Evolutionary conservation across 208 protist species (phyloP).

Genomic region (Leishmania amazonensis): DNA sequence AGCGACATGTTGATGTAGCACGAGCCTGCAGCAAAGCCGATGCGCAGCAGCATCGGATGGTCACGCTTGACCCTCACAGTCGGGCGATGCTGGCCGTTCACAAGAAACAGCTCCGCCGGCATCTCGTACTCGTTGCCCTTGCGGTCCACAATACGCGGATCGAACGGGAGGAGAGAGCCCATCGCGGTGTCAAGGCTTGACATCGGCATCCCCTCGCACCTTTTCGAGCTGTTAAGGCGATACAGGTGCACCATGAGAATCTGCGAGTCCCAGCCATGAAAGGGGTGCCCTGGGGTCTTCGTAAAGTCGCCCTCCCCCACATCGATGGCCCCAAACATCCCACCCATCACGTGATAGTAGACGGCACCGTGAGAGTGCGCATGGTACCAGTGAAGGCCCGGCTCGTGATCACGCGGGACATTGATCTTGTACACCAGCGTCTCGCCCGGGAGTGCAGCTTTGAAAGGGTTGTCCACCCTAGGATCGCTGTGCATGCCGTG

Average conservation of each 20-base stretch:
- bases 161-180: slow-evolving; percentile 48
- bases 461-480: slow-evolving; percentile 70
- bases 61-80: slow-evolving; percentile 43
- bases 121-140: slow-evolving; percentile 39
- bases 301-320: slow-evolving; percentile 59
- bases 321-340: slow-evolving; percentile 78
- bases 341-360: slow-evolving; percentile 79
- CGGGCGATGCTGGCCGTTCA: slow-evolving; percentile 85
- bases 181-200: slow-evolving; percentile 46
- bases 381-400: slow-evolving; percentile 89
- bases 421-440: slow-evolving; percentile 66
- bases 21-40: slow-evolving; percentile 75
- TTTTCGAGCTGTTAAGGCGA: slow-evolving; percentile 41
- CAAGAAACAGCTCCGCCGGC: slow-evolving; percentile 77
- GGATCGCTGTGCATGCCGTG: slow-evolving; percentile 84
- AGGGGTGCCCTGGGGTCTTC: slow-evolving; percentile 46
- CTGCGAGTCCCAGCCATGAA: slow-evolving; percentile 35
- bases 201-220: slow-evolving; percentile 70
- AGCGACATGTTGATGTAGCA: slow-evolving; percentile 78
- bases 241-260: slow-evolving; percentile 83
- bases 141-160: slow-evolving; percentile 49
- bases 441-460: slow-evolving; percentile 38
- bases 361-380: slow-evolving; percentile 78
- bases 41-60: slow-evolving; percentile 60
- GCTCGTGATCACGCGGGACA: slow-evolving; percentile 70